These are phyloP conservation scores for Catharanthus roseus DNA, from an alignment of 257 asterid genomes.

Conservation along the genomic window DNA sequence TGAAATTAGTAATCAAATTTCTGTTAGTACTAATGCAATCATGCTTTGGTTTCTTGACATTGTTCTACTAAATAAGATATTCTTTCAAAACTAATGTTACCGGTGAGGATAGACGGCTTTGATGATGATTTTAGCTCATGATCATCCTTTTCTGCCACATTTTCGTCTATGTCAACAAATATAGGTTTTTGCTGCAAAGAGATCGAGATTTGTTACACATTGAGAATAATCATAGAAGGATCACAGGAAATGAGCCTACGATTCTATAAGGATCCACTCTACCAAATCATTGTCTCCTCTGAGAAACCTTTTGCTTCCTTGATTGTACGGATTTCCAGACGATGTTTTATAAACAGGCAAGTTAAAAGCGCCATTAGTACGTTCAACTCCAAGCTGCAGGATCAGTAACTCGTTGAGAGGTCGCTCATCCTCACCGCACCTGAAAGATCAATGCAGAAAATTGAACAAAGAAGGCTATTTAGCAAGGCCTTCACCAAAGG, in stretches of 20 bases:
- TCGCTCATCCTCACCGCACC: conserved; percentile 97
- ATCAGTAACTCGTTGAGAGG: conserved; percentile 78
- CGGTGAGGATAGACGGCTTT: conserved; percentile 27
- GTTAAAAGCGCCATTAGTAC: conserved; percentile 20
- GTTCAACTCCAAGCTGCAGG: conserved; percentile 44
- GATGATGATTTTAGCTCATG: conserved; percentile 45
- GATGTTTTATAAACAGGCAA: conserved; percentile 24
- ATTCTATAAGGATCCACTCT: background rate
- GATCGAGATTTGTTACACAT: background rate
- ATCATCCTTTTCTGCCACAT: conserved; percentile 28
- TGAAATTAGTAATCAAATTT: conserved; percentile 19
- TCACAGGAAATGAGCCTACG: background rate
- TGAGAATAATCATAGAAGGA: background rate
- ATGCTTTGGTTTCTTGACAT: background rate
- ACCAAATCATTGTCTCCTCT: conserved; percentile 38
- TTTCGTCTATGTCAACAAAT: conserved; percentile 32
- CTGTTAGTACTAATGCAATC: conserved; percentile 13
- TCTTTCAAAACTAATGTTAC: conserved; percentile 28
- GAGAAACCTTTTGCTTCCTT: conserved; percentile 33
- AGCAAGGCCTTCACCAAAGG: background rate
- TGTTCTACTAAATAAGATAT: background rate
- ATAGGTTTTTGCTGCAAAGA: conserved; percentile 30
- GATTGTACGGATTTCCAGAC: conserved; percentile 27
- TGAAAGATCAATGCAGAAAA: conserved; percentile 21
- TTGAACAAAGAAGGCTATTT: background rate